Evolutionary conservation across 129 eudicot genomes (phyloP), one percentile per base, ranked within the genome.

Genomic region (Artemisia tridentata): DNA sequence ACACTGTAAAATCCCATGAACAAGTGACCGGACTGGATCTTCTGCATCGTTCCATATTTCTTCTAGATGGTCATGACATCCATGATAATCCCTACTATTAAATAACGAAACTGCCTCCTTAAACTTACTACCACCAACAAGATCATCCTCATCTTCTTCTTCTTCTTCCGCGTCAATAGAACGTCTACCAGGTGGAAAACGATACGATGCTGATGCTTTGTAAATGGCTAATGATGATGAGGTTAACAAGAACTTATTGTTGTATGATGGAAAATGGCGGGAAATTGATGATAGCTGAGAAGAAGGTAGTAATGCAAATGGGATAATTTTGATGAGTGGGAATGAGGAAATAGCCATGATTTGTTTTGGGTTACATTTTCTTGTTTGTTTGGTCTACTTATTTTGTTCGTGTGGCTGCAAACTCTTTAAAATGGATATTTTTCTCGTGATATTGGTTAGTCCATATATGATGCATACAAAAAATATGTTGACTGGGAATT

Each of bases 61-160:
- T 79, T 92, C 98, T n/a, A 92, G 88, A 51, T 77, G 69, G 74
- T 92, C 98, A 57, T 92, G 98, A 78, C 95, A 86, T 57, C 78
- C 81, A 65, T 84, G 82, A 57, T 86, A 92, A 11, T 92, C 96
- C 69, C 98, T 73, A n/a, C 69, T 72, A 68, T 92, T 92, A 61
- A 92, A 92, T 20, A 88, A 76, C 38, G 69, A 75, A 17, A 92
- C 89, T 0, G 98, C 98, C 76, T 84, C 95, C 6, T 72, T 74
- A 54, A 92, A 86, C 70, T 84, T 91, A 41, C 61, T 71, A 17
- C 65, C 63, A 6, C 23, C 50, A 12, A 48, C 68, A 0, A 11
- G 53, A 23, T 57, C 63, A 2, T 72, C 71, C 0, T 85, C 88
- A 0, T 67, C 82, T 0, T 87, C 83, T 0, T 76, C 78, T 0